A percentile compares a stretch with the other conserved stretches of the same genome.
Conservation (phyloP, 495 filamentous ascomycete species). For the Elasticomyces elasticus region DNA sequence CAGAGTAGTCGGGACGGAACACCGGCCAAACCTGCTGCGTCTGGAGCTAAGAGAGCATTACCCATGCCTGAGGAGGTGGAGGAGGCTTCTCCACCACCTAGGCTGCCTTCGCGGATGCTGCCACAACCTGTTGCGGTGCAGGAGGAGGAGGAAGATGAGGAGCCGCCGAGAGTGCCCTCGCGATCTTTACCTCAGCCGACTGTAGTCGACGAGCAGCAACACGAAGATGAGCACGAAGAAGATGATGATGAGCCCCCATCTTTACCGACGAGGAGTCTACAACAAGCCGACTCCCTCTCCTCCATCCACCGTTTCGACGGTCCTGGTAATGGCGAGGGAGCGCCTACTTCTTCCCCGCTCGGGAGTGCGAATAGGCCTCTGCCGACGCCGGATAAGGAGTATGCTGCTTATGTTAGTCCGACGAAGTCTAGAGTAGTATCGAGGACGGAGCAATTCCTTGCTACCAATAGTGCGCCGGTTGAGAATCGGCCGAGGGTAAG, state of each 20-base stretch:
- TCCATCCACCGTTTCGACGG: constrained; percentile 11
- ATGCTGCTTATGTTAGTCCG: constrained; percentile 26
- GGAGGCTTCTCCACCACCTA: background rate
- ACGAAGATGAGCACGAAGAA: background rate
- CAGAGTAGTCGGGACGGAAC: constrained; percentile 29
- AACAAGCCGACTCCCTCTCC: constrained; percentile 12
- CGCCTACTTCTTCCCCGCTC: constrained; percentile 14
- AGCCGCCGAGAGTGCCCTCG: background rate
- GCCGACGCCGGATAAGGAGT: constrained; percentile 26
- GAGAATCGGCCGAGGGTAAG: constrained; percentile 32
- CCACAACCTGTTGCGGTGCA: constrained; percentile 5
- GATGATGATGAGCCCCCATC: background rate
- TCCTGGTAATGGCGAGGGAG: too few relatives aligned
- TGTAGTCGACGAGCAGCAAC: background rate
- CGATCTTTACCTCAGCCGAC: constrained; percentile 9
- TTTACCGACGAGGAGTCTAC: background rate
- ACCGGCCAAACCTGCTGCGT: constrained; percentile 3
- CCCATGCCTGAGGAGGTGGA: background rate
- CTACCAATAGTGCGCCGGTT: constrained; percentile 42
- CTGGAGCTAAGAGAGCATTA: constrained; percentile 5
- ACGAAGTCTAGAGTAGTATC: background rate
- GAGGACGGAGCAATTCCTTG: constrained; percentile 36
- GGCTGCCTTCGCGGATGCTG: constrained; percentile 3
- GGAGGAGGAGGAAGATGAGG: too few relatives aligned
- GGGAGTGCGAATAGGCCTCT: constrained; percentile 19